Percentiles rank a stretch among this genome's conserved stretches.
These are phyloP conservation scores for Nakazawaea holstii DNA, from an alignment of 805 yeast species.

Conservation along the genomic window DNA sequence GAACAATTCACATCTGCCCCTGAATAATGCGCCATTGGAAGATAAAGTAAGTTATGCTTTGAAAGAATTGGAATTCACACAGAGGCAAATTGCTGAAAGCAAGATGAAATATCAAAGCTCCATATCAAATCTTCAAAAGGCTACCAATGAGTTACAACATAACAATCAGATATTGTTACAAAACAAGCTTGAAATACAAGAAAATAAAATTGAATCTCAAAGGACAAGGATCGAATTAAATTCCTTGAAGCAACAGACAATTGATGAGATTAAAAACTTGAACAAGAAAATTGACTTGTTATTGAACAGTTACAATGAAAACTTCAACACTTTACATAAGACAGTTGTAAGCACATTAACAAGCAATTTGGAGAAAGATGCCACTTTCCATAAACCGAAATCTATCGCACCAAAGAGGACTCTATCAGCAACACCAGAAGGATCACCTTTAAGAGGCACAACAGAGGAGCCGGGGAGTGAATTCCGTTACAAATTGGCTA, in stretches of 20 bases:
- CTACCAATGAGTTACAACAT: constrained; percentile 1
- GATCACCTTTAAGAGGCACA: not conserved
- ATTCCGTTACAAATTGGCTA: constrained; percentile 27
- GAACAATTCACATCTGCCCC: not conserved
- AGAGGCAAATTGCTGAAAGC: not conserved
- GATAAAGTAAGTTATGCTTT: constrained; percentile 4
- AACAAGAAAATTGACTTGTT: constrained; percentile 5
- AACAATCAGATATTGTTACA: constrained; percentile 8
- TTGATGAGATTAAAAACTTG: constrained; percentile 6
- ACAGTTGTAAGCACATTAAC: not conserved
- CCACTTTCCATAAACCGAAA: not conserved
- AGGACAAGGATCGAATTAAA: constrained; percentile 10
- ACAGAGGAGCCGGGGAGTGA: not conserved
- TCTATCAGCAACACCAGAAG: not conserved
- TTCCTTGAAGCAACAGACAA: constrained; percentile 7
- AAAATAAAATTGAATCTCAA: constrained; percentile 9
- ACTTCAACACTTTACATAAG: constrained; percentile 3
- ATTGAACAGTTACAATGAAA: not conserved
- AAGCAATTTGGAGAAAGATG: not conserved
- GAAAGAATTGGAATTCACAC: constrained; percentile 1
- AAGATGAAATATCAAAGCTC: constrained; percentile 1
- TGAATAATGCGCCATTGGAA: constrained; percentile 1
- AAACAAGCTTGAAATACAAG: constrained; percentile 10
- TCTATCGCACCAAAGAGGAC: not conserved
- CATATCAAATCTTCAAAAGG: not conserved